Base-by-base conservation (phyloP, 1,284 basidiomycete genomes). In the Ganoderma multipileum region DNA sequence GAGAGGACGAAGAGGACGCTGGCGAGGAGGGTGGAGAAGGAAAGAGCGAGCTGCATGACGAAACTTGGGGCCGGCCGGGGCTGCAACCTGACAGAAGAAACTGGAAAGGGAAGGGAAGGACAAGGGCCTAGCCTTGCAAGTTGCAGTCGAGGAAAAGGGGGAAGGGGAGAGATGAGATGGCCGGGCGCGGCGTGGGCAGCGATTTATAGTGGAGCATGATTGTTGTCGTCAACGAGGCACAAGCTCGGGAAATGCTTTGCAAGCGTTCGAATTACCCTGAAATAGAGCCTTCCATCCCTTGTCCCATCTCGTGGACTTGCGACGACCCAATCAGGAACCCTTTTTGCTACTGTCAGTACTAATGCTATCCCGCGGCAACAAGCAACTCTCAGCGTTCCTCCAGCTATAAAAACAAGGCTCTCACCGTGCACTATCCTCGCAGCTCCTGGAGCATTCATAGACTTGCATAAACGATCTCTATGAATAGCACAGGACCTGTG, bases 11-110 rank as follows among this genome's bases (percentile, higher is more conserved):
- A 72, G 62, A 88, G 76, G 67, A 89, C 72, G 79, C 83, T 83
- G 73, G 86, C 84, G 76, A 90, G 83, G 78, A 90, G 84, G 71
- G 83, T 73, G 66, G 84, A 81, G 73, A 89, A 83, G 44, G 86
- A 83, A 73, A 85, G 75, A 67, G 80, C 82, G 78, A 89, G 82
- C 75, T 86, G 85, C 88, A 89, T 89, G 73, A 74, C 82, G 68
- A 71, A 71, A 26, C 20, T 60, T 39, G 58, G 58, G 30, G 71
- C 76, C 74, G 74, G 74, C 74, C 74, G 76, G 68, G 72, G 74
- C 71, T 73, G 73, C 71, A 70, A 71, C 70, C 72, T 71, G 70
- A 74, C 64, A 70, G 77, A 78, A 75, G 72, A 76, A 76, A 69
- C 66, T 72, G 65, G 65, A 66, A 63, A 66, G 61, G 61, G 68